Base-by-base conservation (phyloP, 345 rosid species). In the Gossypioides kirkii region DNA sequence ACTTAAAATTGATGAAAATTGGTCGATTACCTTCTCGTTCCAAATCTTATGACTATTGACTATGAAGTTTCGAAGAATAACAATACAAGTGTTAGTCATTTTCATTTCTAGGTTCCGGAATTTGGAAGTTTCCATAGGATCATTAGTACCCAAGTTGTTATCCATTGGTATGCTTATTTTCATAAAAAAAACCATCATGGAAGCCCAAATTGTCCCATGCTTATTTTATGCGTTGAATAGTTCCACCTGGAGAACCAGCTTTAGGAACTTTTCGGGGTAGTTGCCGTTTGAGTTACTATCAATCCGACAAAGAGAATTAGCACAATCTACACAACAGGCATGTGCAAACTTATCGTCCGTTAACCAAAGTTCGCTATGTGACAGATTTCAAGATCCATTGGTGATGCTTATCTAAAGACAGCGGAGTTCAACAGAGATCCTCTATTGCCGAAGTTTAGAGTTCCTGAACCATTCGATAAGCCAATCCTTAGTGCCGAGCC, bases 401-500 rank as follows among this genome's bases (percentile, higher is more conserved):
- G 99, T 3, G 99, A 96, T 79, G 99, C 97, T 20, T 96, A 96
- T 83, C 78, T 96, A 28, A 96, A 96, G 84, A 91, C 81, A 71
- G 77, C 88, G 0, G 99, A 96, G 82, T 96, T 93, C 77, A 93
- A 96, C 71, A 81, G 83, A 77, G 97, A 86, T 68, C 99, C 97
- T 69, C 78, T 96, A 70, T 79, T 93, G 69, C 81, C 96, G 6
- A 96, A 87, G 78, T 96, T 92, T 79, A 85, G 98, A 80, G 81
- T 96, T 63, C 79, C 90, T 7, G 91, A 85, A 63, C 82, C 96
- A 10, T 93, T 96, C 56, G 75, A 86, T 76, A 86, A 80, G 72
- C 98, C 97, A 32, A 93, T 96, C 70, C 89, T 96, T 74, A 85
- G 77, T 80, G 97, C 99, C 1, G 98, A 96, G 79, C 99, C 99